phyloP scores from a whole-genome alignment of 345 rosid species.

The Rhodomyrtus tomentosa region DNA sequence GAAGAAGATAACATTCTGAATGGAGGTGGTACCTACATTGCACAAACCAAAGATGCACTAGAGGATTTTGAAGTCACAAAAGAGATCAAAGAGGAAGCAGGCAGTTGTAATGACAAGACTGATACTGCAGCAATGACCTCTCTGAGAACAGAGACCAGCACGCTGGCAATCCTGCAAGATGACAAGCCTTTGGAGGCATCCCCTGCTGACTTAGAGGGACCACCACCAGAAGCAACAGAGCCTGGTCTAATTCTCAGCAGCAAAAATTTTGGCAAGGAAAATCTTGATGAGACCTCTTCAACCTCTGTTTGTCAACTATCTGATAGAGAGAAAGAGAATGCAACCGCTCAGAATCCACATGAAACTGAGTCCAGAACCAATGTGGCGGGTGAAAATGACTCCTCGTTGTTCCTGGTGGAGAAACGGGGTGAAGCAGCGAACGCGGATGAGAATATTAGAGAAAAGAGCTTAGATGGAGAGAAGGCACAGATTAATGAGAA shows the following conservation, averaged over 20 bases:
- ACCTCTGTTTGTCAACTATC: not conserved
- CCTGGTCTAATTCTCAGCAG: not conserved
- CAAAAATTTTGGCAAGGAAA: not conserved
- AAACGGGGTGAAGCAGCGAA: constrained; percentile 5
- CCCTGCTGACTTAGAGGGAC: not conserved
- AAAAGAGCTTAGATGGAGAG: not conserved
- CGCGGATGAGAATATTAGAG: not conserved
- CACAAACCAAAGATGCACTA: not conserved
- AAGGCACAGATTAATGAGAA: not conserved
- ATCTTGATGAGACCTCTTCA: not conserved
- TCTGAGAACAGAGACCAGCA: not conserved
- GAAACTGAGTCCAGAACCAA: not conserved
- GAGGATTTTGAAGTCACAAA: not conserved
- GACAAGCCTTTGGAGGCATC: constrained; percentile 1
- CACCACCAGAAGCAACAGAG: not conserved
- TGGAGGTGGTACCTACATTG: not conserved
- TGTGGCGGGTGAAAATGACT: not conserved
- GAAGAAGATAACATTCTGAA: not conserved
- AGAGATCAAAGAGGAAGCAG: not conserved
- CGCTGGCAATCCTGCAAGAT: constrained; percentile 5
- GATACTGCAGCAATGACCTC: not conserved
- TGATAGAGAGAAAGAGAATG: not conserved
- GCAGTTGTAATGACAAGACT: not conserved
- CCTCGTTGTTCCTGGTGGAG: not conserved
- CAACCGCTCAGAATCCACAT: not conserved